Evolutionary conservation across 2,329 filamentous ascomycete species (phyloP).

Genomic region (Paecilomyces dactylethromorphus): DNA sequence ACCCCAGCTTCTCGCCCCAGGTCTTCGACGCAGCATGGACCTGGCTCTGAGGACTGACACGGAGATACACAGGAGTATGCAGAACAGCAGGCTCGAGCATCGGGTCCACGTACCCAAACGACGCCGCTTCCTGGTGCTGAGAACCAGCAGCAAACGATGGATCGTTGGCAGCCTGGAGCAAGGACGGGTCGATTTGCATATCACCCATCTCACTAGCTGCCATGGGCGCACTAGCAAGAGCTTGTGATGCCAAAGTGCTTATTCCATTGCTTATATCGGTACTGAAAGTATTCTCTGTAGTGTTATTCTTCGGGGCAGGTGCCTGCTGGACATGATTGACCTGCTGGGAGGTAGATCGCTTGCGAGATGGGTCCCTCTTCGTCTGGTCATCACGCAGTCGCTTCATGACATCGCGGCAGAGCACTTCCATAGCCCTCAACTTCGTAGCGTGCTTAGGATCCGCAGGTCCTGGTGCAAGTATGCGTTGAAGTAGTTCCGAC

Average conservation of each 20-base stretch:
- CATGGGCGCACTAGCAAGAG: constrained; percentile 35
- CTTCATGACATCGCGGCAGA: constrained; percentile 73
- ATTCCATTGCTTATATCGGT: constrained; percentile 33
- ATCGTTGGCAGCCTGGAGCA: constrained; percentile 52
- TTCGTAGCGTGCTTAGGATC: constrained; percentile 52
- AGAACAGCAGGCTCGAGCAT: constrained; percentile 23
- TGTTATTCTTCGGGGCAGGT: constrained; percentile 11
- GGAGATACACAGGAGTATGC: constrained; percentile 59
- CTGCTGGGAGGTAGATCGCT: constrained; percentile 20
- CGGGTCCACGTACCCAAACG: constrained; percentile 31
- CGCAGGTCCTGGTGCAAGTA: constrained; percentile 45
- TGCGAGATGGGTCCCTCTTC: constrained; percentile 46
- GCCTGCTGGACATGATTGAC: constrained; percentile 13
- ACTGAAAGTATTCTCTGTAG: constrained; percentile 10
- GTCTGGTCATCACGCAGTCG: constrained; percentile 62
- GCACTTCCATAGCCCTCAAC: constrained; percentile 60
- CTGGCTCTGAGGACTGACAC: constrained; percentile 59
- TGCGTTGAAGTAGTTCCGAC: constrained; percentile 49
- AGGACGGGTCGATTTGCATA: constrained; percentile 58
- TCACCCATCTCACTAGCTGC: constrained; percentile 38
- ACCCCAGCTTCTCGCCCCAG: constrained; percentile 61
- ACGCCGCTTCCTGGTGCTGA: constrained; percentile 23
- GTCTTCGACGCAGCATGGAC: constrained; percentile 41
- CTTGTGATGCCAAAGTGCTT: constrained; percentile 37
- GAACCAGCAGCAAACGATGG: constrained; percentile 32